Evolutionary conservation across 2,329 filamentous ascomycete genomes (phyloP), one percentile per base, ranked within the genome.

Genomic region (Neofusicoccum laricinum): DNA sequence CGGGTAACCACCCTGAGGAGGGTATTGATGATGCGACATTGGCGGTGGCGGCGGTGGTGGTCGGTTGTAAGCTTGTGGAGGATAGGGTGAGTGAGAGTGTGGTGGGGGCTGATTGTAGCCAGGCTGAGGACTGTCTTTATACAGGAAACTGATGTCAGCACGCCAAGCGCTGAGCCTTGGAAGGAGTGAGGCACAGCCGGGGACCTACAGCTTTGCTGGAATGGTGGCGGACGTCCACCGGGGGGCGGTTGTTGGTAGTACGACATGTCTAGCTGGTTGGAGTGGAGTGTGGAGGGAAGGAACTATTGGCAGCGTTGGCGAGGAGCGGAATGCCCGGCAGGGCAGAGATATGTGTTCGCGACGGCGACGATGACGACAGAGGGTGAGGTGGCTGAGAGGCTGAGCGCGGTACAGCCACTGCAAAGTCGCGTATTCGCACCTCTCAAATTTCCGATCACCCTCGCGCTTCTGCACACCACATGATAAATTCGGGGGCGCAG

Each of bases 161-260:
- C 65, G 67, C 68, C 69, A 68, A 68, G 67, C 51, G 41, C 32
- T 36, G 41, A 55, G 63, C 11, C 21, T 38, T 34, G 21, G 55
- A 30, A 45, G 14, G 40, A 19, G 14, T 36, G 30, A 45, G 34
- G 40, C 64, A 45, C 50, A 64, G 61, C 49, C 25, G 46, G 53
- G 25, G 40, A 74, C 73, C 71, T 71, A 75, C 73, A 69, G 63
- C 71, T 69, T 63, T 64, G 62, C 19, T 70, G 71, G 62, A 71
- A 69, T 32, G 50, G 62, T 50, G 71, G 71, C 40, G 69, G 69
- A 58, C 72, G 74, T 40, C 71, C 72, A 19, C 69, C 70, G 14
- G 66, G 69, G 57, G 69, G 72, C 50, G 73, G 71, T 36, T 64
- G 53, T 55, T 71, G 67, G 67, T 74, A 70, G 65, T 73, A 69